A percentile compares a stretch with the other conserved stretches of the same genome.
phyloP scores from a whole-genome alignment of 83 land plant species.

The Thuja plicata region DNA sequence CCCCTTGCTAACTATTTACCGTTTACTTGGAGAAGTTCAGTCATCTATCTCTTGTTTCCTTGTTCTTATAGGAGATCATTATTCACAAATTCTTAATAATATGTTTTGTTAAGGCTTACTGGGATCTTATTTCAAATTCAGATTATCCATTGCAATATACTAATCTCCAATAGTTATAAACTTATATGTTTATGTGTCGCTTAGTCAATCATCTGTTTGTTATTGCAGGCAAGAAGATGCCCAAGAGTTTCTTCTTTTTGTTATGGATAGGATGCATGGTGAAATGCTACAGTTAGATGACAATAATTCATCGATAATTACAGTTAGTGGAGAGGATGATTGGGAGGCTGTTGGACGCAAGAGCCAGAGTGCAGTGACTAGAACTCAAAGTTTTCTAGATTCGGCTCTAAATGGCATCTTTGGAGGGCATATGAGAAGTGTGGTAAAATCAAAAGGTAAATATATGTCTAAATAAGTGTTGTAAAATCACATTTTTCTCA shows the following conservation, averaged over 20 bases:
- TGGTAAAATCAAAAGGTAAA: conserved; percentile 88
- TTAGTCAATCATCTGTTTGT: neutral
- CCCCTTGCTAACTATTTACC: neutral
- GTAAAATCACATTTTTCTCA: neutral
- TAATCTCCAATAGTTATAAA: neutral
- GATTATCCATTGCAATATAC: neutral
- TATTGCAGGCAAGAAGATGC: conserved; percentile 94
- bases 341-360: conserved; percentile 99
- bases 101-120: neutral
- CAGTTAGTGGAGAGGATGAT: conserved; percentile 77
- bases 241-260: conserved; percentile 85
- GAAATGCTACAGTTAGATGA: conserved; percentile 83
- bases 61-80: neutral
- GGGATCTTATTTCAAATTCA: neutral
- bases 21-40: neutral
- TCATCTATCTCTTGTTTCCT: neutral
- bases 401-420: conserved; percentile 85
- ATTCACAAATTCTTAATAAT: neutral
- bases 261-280: conserved; percentile 92
- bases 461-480: neutral
- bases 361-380: conserved; percentile 85
- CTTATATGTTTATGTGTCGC: neutral
- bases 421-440: conserved; percentile 85
- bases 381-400: conserved; percentile 72
- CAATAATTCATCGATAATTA: conserved; percentile 21